These are phyloP conservation scores for Citrus medica DNA, from an alignment of 345 rosid species.

Conservation along the genomic window DNA sequence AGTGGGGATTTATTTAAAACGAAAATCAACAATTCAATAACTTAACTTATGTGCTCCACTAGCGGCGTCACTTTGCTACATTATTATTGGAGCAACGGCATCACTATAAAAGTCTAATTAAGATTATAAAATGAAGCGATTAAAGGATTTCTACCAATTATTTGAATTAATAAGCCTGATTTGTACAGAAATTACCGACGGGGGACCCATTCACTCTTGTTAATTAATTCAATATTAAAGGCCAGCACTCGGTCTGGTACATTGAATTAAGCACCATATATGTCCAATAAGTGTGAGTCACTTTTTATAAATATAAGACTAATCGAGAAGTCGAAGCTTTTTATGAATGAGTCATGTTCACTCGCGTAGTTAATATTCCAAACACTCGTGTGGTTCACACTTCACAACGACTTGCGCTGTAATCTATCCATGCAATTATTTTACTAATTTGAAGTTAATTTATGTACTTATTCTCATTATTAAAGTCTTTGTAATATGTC, in stretches of 20 bases:
- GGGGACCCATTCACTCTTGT: neutral
- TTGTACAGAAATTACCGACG: neutral
- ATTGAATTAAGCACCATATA: neutral
- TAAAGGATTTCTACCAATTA: neutral
- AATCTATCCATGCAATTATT: neutral
- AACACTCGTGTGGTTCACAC: neutral
- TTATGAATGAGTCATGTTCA: neutral
- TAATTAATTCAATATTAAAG: neutral
- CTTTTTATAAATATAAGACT: neutral
- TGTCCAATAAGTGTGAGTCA: neutral
- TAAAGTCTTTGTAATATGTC: too few species aligned
- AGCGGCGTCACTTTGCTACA: neutral
- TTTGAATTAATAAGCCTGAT: neutral
- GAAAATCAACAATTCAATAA: slow-evolving; percentile 1
- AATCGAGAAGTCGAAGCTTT: slow-evolving; percentile 2
- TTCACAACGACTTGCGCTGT: neutral
- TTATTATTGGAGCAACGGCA: neutral
- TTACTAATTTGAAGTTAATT: neutral
- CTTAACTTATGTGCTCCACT: slow-evolving; percentile 1
- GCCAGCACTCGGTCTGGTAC: neutral
- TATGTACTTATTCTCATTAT: neutral
- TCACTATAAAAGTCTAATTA: neutral
- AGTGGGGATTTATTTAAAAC: neutral
- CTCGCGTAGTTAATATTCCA: neutral
- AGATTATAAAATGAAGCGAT: neutral